Conservation (phyloP, 1,139 yeast genomes). For the Yamadazyma dendronema region DNA sequence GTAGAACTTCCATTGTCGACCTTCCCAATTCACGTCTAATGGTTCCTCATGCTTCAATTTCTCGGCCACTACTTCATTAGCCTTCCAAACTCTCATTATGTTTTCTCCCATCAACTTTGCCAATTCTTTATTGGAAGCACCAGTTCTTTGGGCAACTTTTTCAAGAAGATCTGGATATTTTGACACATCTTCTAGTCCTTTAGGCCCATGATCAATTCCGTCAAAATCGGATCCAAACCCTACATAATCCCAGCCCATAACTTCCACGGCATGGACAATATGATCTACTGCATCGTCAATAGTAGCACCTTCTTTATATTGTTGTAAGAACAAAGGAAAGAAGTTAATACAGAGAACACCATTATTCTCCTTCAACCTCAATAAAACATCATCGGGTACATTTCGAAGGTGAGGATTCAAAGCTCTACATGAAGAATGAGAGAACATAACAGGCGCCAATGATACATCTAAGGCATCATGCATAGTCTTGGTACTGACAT, state of each 20-base stretch:
- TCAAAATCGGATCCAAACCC: conserved; percentile 57
- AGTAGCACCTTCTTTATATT: conserved; percentile 22
- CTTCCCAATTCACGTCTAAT: conserved; percentile 42
- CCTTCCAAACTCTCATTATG: conserved; percentile 49
- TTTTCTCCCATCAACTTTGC: conserved; percentile 47
- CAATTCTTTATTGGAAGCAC: conserved; percentile 43
- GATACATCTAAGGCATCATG: conserved; percentile 39
- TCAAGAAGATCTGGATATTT: conserved; percentile 50
- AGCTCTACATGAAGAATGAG: conserved; percentile 47
- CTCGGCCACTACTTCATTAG: conserved; percentile 36
- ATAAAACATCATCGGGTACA: conserved; percentile 48
- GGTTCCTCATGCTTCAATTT: conserved; percentile 18
- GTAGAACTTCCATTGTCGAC: conserved; percentile 39
- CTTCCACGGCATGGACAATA: conserved; percentile 37
- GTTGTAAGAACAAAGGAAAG: conserved; percentile 39
- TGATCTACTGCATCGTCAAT: conserved; percentile 52
- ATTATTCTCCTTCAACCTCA: conserved; percentile 36
- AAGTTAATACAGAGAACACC: conserved; percentile 53
- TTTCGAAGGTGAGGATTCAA: conserved; percentile 44
- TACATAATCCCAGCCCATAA: conserved; percentile 55
- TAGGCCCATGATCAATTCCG: conserved; percentile 49
- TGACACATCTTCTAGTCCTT: conserved; percentile 52
- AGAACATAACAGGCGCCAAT: conserved; percentile 48
- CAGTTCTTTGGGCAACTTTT: conserved; percentile 33
- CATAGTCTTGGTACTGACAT: conserved; percentile 54